Evolutionary conservation across 2,329 filamentous ascomycete genomes (phyloP).

Genomic region (Penicillium janthinellum): DNA sequence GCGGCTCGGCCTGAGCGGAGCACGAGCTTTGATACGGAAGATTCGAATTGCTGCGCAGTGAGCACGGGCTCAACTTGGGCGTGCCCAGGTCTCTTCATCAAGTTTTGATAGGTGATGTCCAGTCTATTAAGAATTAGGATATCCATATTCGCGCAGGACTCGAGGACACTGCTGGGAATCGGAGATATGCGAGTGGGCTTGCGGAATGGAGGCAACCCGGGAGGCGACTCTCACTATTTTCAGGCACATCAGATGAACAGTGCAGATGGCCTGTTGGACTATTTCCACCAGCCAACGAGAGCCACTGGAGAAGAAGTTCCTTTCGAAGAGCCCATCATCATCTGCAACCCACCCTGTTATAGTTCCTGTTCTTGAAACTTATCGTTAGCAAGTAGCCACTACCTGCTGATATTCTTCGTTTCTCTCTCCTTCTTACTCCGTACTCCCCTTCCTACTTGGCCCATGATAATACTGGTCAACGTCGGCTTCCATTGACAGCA

Average conservation of each 20-base stretch:
- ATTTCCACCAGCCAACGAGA: constrained; percentile 5
- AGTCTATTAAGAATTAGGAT: background rate
- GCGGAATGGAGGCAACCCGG: constrained; percentile 25
- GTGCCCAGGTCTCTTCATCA: background rate
- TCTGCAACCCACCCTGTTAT: constrained; percentile 5
- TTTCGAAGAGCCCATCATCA: background rate
- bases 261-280: constrained; percentile 5
- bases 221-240: constrained; percentile 13
- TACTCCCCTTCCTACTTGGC: background rate
- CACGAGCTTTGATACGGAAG: constrained; percentile 5
- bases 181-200: constrained; percentile 6
- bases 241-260: constrained; percentile 23
- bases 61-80: background rate
- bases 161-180: background rate
- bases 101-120: background rate
- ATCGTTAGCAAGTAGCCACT: background rate
- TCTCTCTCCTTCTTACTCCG: background rate
- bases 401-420: background rate
- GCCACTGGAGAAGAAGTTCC: constrained; percentile 3
- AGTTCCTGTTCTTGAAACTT: background rate
- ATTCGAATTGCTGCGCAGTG: background rate
- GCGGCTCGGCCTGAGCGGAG: constrained; percentile 20
- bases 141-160: background rate
- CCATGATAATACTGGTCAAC: too few relatives aligned
- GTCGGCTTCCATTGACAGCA: too few relatives aligned